Evolutionary conservation across 176 grass and related monocot genomes (phyloP).

Genomic region (Urochloa ruziziensis): DNA sequence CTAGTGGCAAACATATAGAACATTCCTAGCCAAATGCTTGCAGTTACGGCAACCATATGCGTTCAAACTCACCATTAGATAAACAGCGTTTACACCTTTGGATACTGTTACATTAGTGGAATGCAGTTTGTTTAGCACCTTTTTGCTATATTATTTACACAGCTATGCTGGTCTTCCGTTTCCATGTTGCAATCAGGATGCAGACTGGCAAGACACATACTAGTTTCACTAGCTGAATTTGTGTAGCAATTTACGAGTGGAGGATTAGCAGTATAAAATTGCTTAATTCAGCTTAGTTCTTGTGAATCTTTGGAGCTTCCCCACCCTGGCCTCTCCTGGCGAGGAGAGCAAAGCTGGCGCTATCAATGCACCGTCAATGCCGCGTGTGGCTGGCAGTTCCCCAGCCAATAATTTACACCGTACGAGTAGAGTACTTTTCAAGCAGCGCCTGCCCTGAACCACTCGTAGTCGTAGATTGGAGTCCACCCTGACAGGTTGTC

Average conservation of each 20-base stretch:
- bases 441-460: not conserved
- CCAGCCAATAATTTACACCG: not conserved
- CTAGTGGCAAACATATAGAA: no score
- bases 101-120: not conserved
- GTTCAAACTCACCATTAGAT: not conserved
- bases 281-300: not conserved
- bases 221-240: not conserved
- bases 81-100: not conserved
- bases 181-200: not conserved
- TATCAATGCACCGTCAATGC: not conserved
- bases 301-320: conserved; percentile 5
- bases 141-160: not conserved
- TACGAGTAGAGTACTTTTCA: not conserved
- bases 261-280: not conserved
- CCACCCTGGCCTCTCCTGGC: not conserved
- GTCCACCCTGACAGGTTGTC: not conserved
- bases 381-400: not conserved
- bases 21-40: not conserved
- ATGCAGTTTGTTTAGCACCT: not conserved
- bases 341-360: conserved; percentile 10
- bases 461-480: not conserved
- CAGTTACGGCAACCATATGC: no score
- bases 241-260: not conserved
- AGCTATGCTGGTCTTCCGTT: not conserved
- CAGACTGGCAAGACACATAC: no score